Evolutionary conservation across 495 filamentous ascomycete genomes (phyloP).

Genomic region (Neurospora pannonica): DNA sequence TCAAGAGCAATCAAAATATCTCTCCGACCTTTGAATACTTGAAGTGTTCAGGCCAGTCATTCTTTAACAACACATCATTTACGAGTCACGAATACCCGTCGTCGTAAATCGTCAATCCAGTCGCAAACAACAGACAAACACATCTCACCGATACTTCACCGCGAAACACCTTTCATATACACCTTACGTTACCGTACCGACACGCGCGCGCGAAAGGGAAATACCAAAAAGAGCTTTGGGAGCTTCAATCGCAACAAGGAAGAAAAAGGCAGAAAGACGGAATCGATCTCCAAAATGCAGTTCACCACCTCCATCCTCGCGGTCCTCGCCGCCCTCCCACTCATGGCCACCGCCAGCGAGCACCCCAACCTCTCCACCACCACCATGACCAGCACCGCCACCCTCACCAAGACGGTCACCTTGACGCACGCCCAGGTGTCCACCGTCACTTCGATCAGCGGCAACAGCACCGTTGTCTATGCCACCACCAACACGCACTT

Average conservation of each 20-base stretch:
- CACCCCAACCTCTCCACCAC: slow-evolving; percentile 19
- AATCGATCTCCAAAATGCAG: background rate
- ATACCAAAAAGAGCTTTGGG: background rate
- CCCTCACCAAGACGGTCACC: slow-evolving; percentile 44
- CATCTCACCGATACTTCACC: slow-evolving; percentile 16
- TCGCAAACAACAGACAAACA: slow-evolving; percentile 16
- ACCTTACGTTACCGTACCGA: background rate
- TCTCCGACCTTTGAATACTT: slow-evolving; percentile 26
- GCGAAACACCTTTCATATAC: background rate
- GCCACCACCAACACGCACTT: slow-evolving; percentile 15
- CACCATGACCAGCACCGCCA: slow-evolving; percentile 40
- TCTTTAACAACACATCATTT: slow-evolving; percentile 11
- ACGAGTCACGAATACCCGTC: background rate
- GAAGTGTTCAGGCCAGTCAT: slow-evolving; percentile 32
- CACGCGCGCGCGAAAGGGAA: background rate
- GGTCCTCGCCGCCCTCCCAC: slow-evolving; percentile 18
- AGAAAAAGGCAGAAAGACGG: background rate
- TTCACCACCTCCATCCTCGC: slow-evolving; percentile 26
- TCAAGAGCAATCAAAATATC: slow-evolving; percentile 8
- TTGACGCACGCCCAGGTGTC: slow-evolving; percentile 28
- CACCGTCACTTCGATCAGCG: slow-evolving; percentile 14
- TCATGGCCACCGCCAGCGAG: slow-evolving; percentile 27
- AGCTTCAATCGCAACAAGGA: background rate
- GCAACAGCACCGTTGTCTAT: slow-evolving; percentile 14
- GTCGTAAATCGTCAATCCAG: slow-evolving; percentile 1